phyloP scores from a whole-genome alignment of 1,284 basidiomycete species.

The Cutaneotrichosporon sp. region DNA sequence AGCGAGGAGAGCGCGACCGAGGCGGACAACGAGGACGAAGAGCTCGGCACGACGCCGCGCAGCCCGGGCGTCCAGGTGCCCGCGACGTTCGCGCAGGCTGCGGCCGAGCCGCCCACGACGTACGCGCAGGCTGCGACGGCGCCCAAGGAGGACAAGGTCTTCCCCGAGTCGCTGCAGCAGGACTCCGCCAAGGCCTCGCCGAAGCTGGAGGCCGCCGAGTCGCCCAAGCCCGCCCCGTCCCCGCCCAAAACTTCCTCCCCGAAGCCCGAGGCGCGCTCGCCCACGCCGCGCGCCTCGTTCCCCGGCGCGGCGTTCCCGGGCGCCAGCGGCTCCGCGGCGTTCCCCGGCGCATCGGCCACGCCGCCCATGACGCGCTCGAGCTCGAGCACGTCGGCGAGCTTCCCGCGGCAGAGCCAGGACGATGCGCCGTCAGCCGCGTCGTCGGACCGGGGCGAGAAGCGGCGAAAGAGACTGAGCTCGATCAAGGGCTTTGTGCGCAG shows the following conservation, averaged over 20 bases:
- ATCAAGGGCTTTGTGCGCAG: conserved; percentile 48
- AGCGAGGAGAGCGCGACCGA: conserved; percentile 5
- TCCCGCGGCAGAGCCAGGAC: background rate
- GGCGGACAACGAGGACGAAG: background rate
- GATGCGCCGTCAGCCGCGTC: background rate
- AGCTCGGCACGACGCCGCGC: background rate
- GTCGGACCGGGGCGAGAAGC: conserved; percentile 11
- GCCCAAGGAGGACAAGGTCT: no score
- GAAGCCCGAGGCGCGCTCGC: background rate
- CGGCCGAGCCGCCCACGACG: background rate
- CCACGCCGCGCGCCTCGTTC: background rate
- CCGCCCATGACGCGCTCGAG: conserved; percentile 3
- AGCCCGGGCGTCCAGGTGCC: background rate
- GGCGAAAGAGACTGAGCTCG: conserved; percentile 42
- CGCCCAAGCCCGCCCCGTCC: background rate
- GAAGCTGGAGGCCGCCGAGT: background rate
- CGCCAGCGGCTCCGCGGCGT: background rate
- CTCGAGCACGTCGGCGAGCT: conserved; percentile 1
- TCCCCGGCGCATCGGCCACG: background rate
- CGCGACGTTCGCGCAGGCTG: background rate
- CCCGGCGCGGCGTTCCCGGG: background rate
- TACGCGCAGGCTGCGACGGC: no score
- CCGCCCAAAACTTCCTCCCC: no score
- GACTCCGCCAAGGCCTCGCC: background rate
- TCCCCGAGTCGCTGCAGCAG: conserved; percentile 5